These are phyloP conservation scores for Chalaropsis thielavioides DNA, from an alignment of 2,329 filamentous ascomycete species.

Conservation along the genomic window DNA sequence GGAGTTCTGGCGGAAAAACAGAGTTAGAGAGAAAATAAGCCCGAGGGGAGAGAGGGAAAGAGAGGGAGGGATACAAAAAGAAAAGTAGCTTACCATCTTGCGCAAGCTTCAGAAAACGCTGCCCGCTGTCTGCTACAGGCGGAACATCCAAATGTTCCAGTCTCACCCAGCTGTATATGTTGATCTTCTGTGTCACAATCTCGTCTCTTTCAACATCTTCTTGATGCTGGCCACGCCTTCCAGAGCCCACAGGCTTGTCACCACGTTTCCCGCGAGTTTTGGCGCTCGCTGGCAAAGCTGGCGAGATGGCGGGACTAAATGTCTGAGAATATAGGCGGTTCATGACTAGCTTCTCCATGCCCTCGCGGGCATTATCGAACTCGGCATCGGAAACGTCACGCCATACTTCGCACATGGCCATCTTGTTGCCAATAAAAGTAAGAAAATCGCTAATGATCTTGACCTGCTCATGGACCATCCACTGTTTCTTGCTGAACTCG, in stretches of 20 bases:
- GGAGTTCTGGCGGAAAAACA: slow-evolving; percentile 48
- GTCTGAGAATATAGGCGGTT: slow-evolving; percentile 91
- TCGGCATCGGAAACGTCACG: slow-evolving; percentile 87
- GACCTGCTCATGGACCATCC: slow-evolving; percentile 99
- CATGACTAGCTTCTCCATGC: slow-evolving; percentile 99
- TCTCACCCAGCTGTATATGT: slow-evolving; percentile 88
- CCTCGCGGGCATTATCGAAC: slow-evolving; percentile 94
- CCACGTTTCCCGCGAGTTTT: slow-evolving; percentile 50
- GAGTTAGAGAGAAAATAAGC: slow-evolving; percentile 17
- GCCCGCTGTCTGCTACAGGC: slow-evolving; percentile 68
- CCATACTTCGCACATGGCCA: slow-evolving; percentile 96
- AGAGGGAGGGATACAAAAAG: not conserved
- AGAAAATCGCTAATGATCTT: slow-evolving; percentile 97
- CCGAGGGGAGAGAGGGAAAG: not conserved
- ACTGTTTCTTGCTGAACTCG: slow-evolving; percentile 94
- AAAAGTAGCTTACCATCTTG: slow-evolving; percentile 52
- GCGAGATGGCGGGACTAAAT: slow-evolving; percentile 84
- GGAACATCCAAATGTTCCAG: slow-evolving; percentile 92
- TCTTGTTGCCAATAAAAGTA: slow-evolving; percentile 94
- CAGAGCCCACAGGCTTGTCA: slow-evolving; percentile 58
- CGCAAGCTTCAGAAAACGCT: slow-evolving; percentile 73
- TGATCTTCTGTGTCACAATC: slow-evolving; percentile 88
- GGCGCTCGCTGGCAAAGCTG: slow-evolving; percentile 48
- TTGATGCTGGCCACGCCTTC: slow-evolving; percentile 88
- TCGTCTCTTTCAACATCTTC: slow-evolving; percentile 96